Evolutionary conservation across 1,284 basidiomycete genomes (phyloP).

Genomic region (Malassezia restricta): DNA sequence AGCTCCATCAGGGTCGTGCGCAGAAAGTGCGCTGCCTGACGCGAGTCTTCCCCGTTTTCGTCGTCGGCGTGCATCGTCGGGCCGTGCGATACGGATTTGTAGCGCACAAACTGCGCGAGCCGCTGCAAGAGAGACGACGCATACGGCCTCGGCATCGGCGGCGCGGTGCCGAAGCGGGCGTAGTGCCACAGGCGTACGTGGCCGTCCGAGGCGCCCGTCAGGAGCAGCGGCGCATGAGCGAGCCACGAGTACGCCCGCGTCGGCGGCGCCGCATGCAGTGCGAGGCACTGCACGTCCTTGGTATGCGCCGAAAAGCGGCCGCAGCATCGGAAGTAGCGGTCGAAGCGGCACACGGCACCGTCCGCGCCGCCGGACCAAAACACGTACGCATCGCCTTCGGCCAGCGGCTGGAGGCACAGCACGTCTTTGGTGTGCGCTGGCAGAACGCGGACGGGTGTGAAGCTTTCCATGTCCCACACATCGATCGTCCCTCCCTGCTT

Average conservation of each 20-base stretch:
- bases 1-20: conserved; percentile 29
- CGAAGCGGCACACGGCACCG: conserved; percentile 27
- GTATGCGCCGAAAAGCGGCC: conserved; percentile 21
- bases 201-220: conserved; percentile 29
- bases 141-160: background rate
- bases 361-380: conserved; percentile 31
- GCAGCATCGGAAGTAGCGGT: conserved; percentile 36
- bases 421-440: conserved; percentile 60
- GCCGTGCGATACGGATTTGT: conserved; percentile 6
- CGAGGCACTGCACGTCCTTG: conserved; percentile 17
- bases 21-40: conserved; percentile 38
- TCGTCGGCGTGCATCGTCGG: conserved; percentile 43
- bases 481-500: conserved; percentile 83
- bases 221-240: conserved; percentile 13
- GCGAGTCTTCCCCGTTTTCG: conserved; percentile 59
- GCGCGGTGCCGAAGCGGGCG: background rate
- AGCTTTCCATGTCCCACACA: conserved; percentile 80
- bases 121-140: background rate
- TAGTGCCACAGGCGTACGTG: conserved; percentile 9
- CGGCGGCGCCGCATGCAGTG: conserved; percentile 11
- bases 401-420: conserved; percentile 19
- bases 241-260: background rate
- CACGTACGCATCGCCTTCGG: conserved; percentile 47
- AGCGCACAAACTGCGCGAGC: conserved; percentile 6
- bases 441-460: conserved; percentile 69